Conservation (phyloP, 1,284 basidiomycete genomes). For the Moniliella sp. region DNA sequence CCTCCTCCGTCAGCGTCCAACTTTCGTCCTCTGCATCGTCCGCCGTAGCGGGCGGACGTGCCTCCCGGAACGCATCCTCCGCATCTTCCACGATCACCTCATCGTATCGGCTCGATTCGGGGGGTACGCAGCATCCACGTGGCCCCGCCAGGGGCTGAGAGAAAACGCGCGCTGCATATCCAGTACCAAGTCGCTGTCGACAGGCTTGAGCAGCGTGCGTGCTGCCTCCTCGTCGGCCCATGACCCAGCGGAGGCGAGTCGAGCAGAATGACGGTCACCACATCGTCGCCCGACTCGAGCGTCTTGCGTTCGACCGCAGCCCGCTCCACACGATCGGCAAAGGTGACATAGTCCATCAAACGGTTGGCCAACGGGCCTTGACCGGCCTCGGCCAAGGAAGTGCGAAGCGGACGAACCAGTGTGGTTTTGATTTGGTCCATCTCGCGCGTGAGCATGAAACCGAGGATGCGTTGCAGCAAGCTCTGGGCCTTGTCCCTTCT, state of each 20-base stretch:
- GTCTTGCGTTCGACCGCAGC: slow-evolving; percentile 9
- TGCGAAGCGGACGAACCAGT: slow-evolving; percentile 17
- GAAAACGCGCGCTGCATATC: slow-evolving; percentile 23
- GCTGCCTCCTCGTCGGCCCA: slow-evolving; percentile 6
- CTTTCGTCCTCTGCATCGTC: slow-evolving; percentile 6
- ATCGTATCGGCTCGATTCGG: slow-evolving; percentile 8
- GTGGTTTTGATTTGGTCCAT: slow-evolving; percentile 18
- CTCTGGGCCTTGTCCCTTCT: slow-evolving; percentile 27
- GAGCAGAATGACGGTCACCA: slow-evolving; percentile 24
- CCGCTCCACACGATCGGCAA: slow-evolving; percentile 17
- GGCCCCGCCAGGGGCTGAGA: slow-evolving; percentile 18
- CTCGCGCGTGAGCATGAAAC: slow-evolving; percentile 17
- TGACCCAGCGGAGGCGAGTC: too few relatives aligned
- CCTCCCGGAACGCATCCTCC: too few relatives aligned
- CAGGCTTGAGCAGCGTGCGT: slow-evolving; percentile 4
- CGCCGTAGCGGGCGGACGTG: too few relatives aligned
- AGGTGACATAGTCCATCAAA: slow-evolving; percentile 24
- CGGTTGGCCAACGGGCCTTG: slow-evolving; percentile 17
- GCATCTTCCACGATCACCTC: too few relatives aligned
- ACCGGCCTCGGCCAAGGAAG: slow-evolving; percentile 19
- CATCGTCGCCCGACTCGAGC: slow-evolving; percentile 14
- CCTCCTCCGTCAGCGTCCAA: slow-evolving; percentile 12
- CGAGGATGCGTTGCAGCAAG: slow-evolving; percentile 25
- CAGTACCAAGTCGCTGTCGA: slow-evolving; percentile 7
- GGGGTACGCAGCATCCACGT: slow-evolving; percentile 19